Evolutionary conservation across 2,329 filamentous ascomycete species (phyloP).

Genomic region (Aspergillus chevalieri): DNA sequence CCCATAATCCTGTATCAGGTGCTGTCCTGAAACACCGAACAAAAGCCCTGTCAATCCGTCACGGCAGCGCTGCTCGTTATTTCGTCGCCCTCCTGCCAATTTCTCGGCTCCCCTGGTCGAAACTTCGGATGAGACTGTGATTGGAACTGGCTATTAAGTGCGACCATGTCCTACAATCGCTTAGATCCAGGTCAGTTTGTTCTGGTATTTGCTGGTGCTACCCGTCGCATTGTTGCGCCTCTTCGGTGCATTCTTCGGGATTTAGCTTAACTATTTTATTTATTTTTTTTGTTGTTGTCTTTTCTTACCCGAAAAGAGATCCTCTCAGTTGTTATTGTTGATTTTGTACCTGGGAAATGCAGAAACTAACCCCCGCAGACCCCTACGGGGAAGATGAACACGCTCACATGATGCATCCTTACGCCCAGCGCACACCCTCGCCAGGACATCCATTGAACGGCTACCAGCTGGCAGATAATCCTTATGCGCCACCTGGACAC

Average conservation of each 20-base stretch:
- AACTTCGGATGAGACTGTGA: background rate
- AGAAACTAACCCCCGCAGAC: conserved; percentile 21
- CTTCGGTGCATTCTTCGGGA: background rate
- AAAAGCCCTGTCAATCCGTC: background rate
- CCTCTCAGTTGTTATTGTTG: background rate
- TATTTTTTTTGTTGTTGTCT: background rate
- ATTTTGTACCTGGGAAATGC: background rate
- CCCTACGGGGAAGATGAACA: conserved; percentile 39
- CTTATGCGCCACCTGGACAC: conserved; percentile 55
- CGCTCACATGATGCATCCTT: conserved; percentile 41
- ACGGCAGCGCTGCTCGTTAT: background rate
- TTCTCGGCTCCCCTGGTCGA: conserved; percentile 18
- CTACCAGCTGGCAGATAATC: conserved; percentile 77
- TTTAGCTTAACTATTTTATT: background rate
- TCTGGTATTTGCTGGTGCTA: conserved; percentile 10
- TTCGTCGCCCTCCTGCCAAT: conserved; percentile 20
- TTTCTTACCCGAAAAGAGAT: background rate
- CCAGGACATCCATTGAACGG: conserved; percentile 67
- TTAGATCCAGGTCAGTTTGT: conserved; percentile 52
- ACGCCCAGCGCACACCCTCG: conserved; percentile 61
- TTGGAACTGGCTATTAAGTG: conserved; percentile 14
- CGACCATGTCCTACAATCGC: conserved; percentile 62
- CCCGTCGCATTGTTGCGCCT: conserved; percentile 1
- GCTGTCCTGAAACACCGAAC: conserved; percentile 1
- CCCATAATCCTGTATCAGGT: conserved; percentile 1